Conservation (phyloP, 345 rosid genomes). For the Pugionium dolabratum region DNA sequence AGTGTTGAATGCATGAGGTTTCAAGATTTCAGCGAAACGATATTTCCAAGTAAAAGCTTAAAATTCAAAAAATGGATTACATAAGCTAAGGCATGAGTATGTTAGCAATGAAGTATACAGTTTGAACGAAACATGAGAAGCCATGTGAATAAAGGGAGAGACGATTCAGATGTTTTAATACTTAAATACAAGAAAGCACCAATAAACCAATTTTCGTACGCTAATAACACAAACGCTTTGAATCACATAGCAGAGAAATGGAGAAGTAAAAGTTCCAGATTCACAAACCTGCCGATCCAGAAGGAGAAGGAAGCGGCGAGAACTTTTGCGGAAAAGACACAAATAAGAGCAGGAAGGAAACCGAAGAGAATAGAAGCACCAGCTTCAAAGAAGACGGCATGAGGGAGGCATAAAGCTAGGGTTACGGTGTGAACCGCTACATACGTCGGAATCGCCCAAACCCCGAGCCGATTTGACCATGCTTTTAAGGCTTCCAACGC, state of each 20-base stretch:
- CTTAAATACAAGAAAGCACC: neutral
- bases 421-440: constrained; percentile 75
- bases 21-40: neutral
- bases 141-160: no score
- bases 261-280: neutral
- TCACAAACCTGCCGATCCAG: constrained; percentile 77
- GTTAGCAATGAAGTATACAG: neutral
- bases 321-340: constrained; percentile 76
- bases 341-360: constrained; percentile 73
- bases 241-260: neutral
- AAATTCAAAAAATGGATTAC: neutral
- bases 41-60: constrained; percentile 15
- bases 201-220: neutral
- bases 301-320: constrained; percentile 92
- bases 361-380: constrained; percentile 86
- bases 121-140: neutral
- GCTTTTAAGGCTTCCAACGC: constrained; percentile 48
- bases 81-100: neutral
- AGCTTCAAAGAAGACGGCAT: constrained; percentile 88
- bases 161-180: no score
- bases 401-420: constrained; percentile 77
- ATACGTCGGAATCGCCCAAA: constrained; percentile 90
- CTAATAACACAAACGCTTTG: neutral
- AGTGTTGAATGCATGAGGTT: no score
- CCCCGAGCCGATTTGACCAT: constrained; percentile 68